Evolutionary conservation across 1,284 basidiomycete genomes (phyloP).

Genomic region (Boletus sp.): DNA sequence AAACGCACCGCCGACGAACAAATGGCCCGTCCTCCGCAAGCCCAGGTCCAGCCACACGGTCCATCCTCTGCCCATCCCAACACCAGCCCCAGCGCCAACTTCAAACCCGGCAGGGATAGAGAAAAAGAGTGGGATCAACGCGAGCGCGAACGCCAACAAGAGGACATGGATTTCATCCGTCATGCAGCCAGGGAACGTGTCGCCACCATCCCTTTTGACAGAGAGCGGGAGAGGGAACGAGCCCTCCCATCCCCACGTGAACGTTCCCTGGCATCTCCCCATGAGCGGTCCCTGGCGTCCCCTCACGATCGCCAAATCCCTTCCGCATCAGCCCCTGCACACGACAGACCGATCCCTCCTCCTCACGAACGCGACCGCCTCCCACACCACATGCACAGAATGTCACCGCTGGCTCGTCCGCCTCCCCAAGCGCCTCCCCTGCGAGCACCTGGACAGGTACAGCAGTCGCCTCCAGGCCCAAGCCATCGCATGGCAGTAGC

Average conservation of each 20-base stretch:
- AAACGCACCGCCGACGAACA: constrained; percentile 38
- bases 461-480: constrained; percentile 33
- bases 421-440: constrained; percentile 21
- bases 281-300: constrained; percentile 23
- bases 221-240: constrained; percentile 34
- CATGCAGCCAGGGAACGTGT: constrained; percentile 31
- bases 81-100: constrained; percentile 27
- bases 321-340: constrained; percentile 21
- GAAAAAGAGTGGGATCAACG: constrained; percentile 37
- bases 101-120: constrained; percentile 34
- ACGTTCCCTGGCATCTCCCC: constrained; percentile 25
- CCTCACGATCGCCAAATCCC: constrained; percentile 29
- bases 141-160: constrained; percentile 33
- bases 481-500: constrained; percentile 28
- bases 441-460: constrained; percentile 20
- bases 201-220: constrained; percentile 23
- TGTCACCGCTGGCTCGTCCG: constrained; percentile 32
- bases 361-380: constrained; percentile 33
- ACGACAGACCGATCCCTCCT: constrained; percentile 28
- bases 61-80: constrained; percentile 26
- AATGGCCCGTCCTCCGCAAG: constrained; percentile 28
- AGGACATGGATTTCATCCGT: constrained; percentile 35
- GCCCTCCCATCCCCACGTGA: constrained; percentile 32
- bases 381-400: constrained; percentile 26
- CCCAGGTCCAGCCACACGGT: constrained; percentile 25